Conservation (phyloP, 2,329 filamentous ascomycete species). For the Saccharata proteae region DNA sequence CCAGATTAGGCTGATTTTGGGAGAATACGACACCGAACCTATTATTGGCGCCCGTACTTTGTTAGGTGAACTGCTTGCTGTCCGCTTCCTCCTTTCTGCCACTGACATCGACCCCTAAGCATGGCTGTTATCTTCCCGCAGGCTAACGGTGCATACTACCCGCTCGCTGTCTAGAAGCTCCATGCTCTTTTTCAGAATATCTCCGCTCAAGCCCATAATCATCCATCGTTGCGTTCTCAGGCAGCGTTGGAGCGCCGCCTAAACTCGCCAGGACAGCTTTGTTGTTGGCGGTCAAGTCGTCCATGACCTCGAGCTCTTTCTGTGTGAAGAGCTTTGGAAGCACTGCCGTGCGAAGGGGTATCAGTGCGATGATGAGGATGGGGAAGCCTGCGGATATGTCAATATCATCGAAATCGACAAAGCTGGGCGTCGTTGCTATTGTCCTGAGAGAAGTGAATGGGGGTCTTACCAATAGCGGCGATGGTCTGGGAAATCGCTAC, state of each 20-base stretch:
- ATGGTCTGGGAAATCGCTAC: slow-evolving; percentile 47
- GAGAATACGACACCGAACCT: too few species aligned
- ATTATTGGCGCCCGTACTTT: too few species aligned
- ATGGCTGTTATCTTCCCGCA: too few species aligned
- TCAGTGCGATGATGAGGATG: slow-evolving; percentile 41
- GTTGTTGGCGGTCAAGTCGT: slow-evolving; percentile 40
- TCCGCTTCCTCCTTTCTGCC: too few species aligned
- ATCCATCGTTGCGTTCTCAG: background rate
- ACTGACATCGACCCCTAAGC: too few species aligned
- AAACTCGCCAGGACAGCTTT: slow-evolving; percentile 40
- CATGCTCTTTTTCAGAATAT: background rate
- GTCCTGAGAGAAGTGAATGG: background rate
- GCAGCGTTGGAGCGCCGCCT: slow-evolving; percentile 31
- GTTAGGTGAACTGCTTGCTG: too few species aligned
- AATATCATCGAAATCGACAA: background rate
- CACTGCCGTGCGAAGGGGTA: slow-evolving; percentile 39
- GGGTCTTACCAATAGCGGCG: slow-evolving; percentile 36
- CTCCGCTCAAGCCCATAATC: slow-evolving; percentile 1
- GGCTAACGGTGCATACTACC: slow-evolving; percentile 2
- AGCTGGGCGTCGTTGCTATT: slow-evolving; percentile 1
- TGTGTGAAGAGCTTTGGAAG: slow-evolving; percentile 38
- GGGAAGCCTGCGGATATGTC: slow-evolving; percentile 31
- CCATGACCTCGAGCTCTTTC: slow-evolving; percentile 36
- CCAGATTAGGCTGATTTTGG: too few species aligned
- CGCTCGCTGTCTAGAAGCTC: background rate